Evolutionary conservation across 108 stramenopile species (phyloP), one percentile per base, ranked within the genome.

Genomic region (Mediolabrus comicus): DNA sequence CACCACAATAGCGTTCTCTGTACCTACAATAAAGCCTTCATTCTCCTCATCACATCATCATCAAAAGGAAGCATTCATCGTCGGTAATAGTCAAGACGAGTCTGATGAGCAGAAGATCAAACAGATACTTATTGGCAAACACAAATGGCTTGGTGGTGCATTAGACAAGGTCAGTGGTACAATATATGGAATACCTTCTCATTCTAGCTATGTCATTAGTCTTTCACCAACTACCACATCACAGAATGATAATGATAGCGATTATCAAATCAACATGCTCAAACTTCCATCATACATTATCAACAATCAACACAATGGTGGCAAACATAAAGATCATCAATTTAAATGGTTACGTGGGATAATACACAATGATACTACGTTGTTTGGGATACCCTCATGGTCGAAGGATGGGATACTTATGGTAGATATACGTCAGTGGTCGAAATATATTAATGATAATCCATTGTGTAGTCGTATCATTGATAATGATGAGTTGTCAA

Each of bases 111-210:
- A 52, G 1, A 5, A 64, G 27, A 29, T 68, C 17, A 27, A 53
- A 53, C 51, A 54, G 39, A 31, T 73, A 9, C 72, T 75, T 4
- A n/a, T 34, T 11, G 74, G 74, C 26, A 66, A 58, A 39, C 78
- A 79, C 65, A 79, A 79, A 46, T 72, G 61, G 61, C 67, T 79
- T 1, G 78, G 78, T 25, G 78, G 78, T 2, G 71, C 78, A 12
- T 62, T 58, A 27, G 36, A 49, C 13, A 9, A 25, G 12, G 27
- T 14, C 1, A 58, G 54, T 55, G 70, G 78, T 1, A 52, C 53
- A 11, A 65, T 79, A 12, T 79, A 79, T 34, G 78, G 65, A 12
- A 58, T 79, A 26, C 78, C 78, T n/a, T 65, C 72, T 30, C 70
- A 79, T 61, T 74, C 72, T 30, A 26, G 28, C 1, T 27, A 59